A percentile compares a stretch with the other conserved stretches of the same genome.
These are phyloP conservation scores for Starmerella powellii DNA, from an alignment of 805 yeast species.

Conservation along the genomic window DNA sequence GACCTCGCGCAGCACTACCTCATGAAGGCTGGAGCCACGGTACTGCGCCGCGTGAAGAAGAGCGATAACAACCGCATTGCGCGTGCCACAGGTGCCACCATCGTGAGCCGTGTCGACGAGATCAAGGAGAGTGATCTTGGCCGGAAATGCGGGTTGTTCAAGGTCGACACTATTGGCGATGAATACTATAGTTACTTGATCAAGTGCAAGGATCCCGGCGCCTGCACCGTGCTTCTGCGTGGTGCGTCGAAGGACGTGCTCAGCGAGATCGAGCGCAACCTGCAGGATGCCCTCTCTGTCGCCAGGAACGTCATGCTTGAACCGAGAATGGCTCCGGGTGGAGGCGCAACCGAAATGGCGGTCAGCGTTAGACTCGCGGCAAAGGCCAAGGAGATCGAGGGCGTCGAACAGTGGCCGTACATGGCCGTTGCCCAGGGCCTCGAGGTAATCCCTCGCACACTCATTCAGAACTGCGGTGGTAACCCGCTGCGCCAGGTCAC, in stretches of 20 bases:
- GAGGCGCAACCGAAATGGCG: slow-evolving; percentile 99
- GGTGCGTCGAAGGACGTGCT: slow-evolving; percentile 96
- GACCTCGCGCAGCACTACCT: slow-evolving; percentile 95
- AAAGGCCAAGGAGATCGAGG: slow-evolving; percentile 83
- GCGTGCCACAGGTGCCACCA: slow-evolving; percentile 94
- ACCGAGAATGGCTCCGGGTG: slow-evolving; percentile 94
- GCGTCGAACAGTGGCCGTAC: slow-evolving; percentile 96
- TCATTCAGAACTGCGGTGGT: slow-evolving; percentile 96
- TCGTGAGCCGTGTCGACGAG: slow-evolving; percentile 91
- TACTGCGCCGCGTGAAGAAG: slow-evolving; percentile 86
- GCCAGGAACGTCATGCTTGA: slow-evolving; percentile 89
- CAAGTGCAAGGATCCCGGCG: slow-evolving; percentile 73
- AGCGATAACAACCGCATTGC: slow-evolving; percentile 94
- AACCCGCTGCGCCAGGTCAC: slow-evolving; percentile 83
- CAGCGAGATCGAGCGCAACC: slow-evolving; percentile 90
- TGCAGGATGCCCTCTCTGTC: slow-evolving; percentile 98
- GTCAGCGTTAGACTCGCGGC: slow-evolving; percentile 79
- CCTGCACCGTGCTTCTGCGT: slow-evolving; percentile 83
- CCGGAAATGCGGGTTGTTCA: slow-evolving; percentile 74
- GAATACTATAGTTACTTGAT: slow-evolving; percentile 84
- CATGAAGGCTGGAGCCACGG: slow-evolving; percentile 85
- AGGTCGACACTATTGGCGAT: slow-evolving; percentile 91
- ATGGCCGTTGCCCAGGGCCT: slow-evolving; percentile 98
- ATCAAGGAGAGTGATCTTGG: slow-evolving; percentile 85
- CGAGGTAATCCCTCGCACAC: slow-evolving; percentile 95